Evolutionary conservation across 768 basidiomycete genomes (phyloP), one percentile per base, ranked within the genome.

Genomic region (Pleurotus pulmonarius): DNA sequence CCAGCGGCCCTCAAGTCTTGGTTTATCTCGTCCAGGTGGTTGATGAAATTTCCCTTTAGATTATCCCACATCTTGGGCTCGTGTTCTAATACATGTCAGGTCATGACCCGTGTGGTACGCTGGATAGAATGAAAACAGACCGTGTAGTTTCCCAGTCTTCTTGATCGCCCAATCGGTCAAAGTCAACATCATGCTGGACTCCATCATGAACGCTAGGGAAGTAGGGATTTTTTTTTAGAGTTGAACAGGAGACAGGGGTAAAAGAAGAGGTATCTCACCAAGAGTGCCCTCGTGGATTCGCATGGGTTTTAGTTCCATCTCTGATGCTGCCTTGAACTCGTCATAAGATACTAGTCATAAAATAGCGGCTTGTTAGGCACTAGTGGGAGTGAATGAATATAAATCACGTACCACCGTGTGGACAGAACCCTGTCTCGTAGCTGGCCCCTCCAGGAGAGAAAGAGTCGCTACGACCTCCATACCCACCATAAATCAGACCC

Each of bases 11-110:
- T 73, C 55, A 82, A 65, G 52, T 80, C 76, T 2, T 68, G 71
- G 59, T 86, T 83, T 55, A 86, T 74, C 58, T 83, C 69, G 29
- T 80, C 78, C 26, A 85, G 63, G 59, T 85, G 82, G 58, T 81
- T 75, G 67, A 85, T 63, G 66, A 88, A 86, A 49, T 83, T 73
- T 4, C 72, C 79, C 61, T 75, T 80, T 59, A 87, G 71, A 56
- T 79, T 67, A 56, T 87, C 80, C 84, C 83, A 88, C 83, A 86
- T 86, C 68, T 75, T 77, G 15, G 83, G 83, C 60, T 85, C 83
- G 65, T 83, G 83, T 63, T 79, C 83, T 83, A 37, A 16, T 8
- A 39, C 12, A 8, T 45, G 40, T 40, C 26, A 44, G 20, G 18
- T 58, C 44, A 38, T 40, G 2, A 52, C 0, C 8, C 3, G 18